Evolutionary conservation across 2,329 filamentous ascomycete genomes (phyloP).

Genomic region (Chaetomium sp.): DNA sequence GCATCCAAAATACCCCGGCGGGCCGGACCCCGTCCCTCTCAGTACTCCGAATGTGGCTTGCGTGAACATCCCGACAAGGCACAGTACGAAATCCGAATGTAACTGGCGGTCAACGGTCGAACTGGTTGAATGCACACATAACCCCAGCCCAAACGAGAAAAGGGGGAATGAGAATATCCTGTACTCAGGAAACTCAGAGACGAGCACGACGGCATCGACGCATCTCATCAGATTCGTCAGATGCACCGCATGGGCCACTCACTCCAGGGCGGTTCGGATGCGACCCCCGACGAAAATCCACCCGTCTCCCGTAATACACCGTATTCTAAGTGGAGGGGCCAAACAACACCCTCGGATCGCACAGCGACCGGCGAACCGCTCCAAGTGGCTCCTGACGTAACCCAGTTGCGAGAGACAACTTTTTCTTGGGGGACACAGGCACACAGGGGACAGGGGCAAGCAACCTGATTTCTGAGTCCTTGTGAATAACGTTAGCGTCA

Average conservation of each 20-base stretch:
- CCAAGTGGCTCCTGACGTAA: slow-evolving; percentile 6
- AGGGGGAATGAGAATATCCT: no score
- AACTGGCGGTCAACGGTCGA: no score
- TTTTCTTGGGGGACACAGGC: no score
- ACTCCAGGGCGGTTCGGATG: neutral
- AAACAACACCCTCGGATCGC: neutral
- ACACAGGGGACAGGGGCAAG: no score
- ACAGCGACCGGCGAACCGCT: neutral
- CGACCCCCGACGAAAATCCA: neutral
- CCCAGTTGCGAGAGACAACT: neutral
- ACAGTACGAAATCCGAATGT: no score
- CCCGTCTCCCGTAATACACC: neutral
- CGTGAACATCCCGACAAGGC: no score
- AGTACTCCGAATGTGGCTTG: no score
- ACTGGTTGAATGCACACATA: no score
- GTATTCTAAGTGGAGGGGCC: neutral
- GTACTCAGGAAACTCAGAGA: no score
- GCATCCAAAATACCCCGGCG: no score
- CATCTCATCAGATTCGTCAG: neutral
- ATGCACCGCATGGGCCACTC: neutral
- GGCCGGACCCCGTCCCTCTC: no score
- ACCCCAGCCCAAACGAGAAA: no score
- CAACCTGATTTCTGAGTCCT: neutral
- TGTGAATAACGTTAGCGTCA: neutral
- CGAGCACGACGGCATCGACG: neutral